Percentiles rank a stretch among this genome's conserved stretches.
phyloP scores from a whole-genome alignment of 495 filamentous ascomycete genomes.

The Penicillium paxilli region DNA sequence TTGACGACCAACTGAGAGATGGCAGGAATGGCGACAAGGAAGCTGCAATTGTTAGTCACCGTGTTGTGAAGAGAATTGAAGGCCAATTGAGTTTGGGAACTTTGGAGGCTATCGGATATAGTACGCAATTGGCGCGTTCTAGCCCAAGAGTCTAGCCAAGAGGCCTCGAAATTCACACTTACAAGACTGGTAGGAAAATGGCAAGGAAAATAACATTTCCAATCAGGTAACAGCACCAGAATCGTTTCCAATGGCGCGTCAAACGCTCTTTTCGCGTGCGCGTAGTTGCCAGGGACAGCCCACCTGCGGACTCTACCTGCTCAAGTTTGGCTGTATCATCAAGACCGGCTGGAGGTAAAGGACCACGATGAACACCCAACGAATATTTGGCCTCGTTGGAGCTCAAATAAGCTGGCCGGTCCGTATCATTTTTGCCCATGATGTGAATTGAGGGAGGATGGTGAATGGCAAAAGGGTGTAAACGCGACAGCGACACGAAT shows the following conservation, averaged over 20 bases:
- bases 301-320: slow-evolving; percentile 30
- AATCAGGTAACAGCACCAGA: slow-evolving; percentile 38
- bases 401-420: slow-evolving; percentile 28
- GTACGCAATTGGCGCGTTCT: neutral
- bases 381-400: slow-evolving; percentile 35
- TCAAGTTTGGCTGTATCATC: slow-evolving; percentile 25
- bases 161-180: too few species aligned
- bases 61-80: neutral
- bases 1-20: slow-evolving; percentile 44
- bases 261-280: slow-evolving; percentile 28
- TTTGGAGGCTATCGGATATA: too few species aligned
- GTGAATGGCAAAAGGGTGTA: neutral
- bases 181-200: slow-evolving; percentile 43
- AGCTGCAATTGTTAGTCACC: slow-evolving; percentile 23
- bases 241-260: slow-evolving; percentile 39
- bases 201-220: slow-evolving; percentile 28
- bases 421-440: slow-evolving; percentile 26
- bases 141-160: too few species aligned
- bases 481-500: neutral
- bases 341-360: slow-evolving; percentile 16
- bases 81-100: too few species aligned
- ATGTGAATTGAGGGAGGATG: slow-evolving; percentile 4
- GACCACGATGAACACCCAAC: slow-evolving; percentile 38
- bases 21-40: slow-evolving; percentile 42
- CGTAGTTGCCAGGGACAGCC: slow-evolving; percentile 29